Base-by-base conservation (phyloP, 495 filamentous ascomycete species). In the Gamarada debralockiae region DNA sequence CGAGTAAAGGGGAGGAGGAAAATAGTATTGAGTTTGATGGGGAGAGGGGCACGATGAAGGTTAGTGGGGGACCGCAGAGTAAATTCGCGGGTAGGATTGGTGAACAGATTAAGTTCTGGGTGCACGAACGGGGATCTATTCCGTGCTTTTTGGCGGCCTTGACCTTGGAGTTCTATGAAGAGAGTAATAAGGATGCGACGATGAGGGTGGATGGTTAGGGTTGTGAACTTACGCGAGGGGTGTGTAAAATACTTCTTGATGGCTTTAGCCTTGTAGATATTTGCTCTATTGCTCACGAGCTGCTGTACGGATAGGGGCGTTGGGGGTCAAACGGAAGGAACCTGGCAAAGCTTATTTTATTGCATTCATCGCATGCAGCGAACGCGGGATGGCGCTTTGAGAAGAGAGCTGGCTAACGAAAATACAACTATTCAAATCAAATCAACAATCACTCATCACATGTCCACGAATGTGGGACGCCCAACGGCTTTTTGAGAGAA, bases 1-100 rank as follows among this genome's bases (percentile, higher is more conserved):
- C 87, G 0, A 82, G 78, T 3, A 81, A 80, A 34, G 82, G 80
- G 37, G 84, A 87, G 64, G 78, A 88, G 66, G 88, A 90, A 76
- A 95, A 92, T 56, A 90, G 85, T 42, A 95, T 99, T 53, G 81
- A 96, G 1, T 97, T 99, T 69, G 93, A 99, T 71, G 95, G 92
- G 20, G 92, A 97, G 68, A 86, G 40, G 24, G 83, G 93, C 22
- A 96, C 89, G 20, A 98, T 98, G 93, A 97, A 97, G 74, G 86
- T 97, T 53, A 85, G 84, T 14, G 93, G 93, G 4, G 93, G 93
- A 0, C 89, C 90, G 3, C 81, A 89, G 60, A 92, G 86, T 61
- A 76, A 77, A 23, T 98, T 98, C 69, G 92, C 90, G 21, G 71
- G 80, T 54, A 83, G 90, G 68, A 93, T 97, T 27, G 81, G 78